Evolutionary conservation across 306 rosid genomes (phyloP).

Genomic region (Citrullus colocynthis): DNA sequence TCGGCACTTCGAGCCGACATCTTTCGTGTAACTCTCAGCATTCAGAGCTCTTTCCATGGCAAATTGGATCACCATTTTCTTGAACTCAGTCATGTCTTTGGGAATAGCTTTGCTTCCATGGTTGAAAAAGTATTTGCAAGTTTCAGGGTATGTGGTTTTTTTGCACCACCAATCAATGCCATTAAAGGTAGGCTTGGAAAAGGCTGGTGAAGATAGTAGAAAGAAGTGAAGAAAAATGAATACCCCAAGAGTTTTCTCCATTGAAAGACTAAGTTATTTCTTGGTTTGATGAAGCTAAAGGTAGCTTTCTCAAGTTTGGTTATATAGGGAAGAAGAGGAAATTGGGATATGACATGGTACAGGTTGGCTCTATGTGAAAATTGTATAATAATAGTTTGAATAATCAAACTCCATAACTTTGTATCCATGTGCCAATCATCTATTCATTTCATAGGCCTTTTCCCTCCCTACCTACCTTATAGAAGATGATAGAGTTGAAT

Average conservation of each 20-base stretch:
- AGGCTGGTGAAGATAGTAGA: not conserved
- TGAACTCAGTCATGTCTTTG: constrained; percentile 25
- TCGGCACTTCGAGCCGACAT: constrained; percentile 29
- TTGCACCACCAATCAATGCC: constrained; percentile 37
- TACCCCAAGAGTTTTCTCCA: constrained; percentile 1
- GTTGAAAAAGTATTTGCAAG: constrained; percentile 23
- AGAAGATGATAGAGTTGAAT: not conserved
- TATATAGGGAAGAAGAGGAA: not conserved
- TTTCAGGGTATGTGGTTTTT: constrained; percentile 40
- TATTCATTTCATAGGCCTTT: not conserved
- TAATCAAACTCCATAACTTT: not conserved
- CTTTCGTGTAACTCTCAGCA: constrained; percentile 20
- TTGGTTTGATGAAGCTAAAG: not conserved
- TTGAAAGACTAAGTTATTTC: not conserved
- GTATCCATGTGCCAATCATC: not conserved
- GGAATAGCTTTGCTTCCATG: constrained; percentile 1
- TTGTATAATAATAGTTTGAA: not conserved
- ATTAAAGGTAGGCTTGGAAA: not conserved
- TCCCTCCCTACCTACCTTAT: not conserved
- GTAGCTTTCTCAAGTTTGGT: not conserved
- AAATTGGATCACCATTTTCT: constrained; percentile 12
- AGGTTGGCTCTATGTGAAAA: constrained; percentile 3
- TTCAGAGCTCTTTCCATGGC: constrained; percentile 24
- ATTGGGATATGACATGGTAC: not conserved
- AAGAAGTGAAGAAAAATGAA: not conserved